Evolutionary conservation across 2,329 filamentous ascomycete genomes (phyloP).

Genomic region (Aspergillus felis): DNA sequence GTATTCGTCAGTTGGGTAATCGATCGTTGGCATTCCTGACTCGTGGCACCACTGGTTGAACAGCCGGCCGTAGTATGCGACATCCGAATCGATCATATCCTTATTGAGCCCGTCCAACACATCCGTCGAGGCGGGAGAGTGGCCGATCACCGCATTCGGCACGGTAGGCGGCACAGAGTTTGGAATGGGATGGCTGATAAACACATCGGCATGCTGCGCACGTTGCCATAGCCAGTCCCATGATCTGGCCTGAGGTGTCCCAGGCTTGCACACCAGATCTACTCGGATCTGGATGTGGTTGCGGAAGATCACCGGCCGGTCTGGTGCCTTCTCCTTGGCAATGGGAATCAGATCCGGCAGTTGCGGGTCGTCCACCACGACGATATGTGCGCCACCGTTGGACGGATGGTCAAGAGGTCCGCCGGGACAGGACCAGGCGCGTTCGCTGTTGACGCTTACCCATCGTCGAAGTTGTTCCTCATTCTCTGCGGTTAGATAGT

Average conservation of each 20-base stretch:
- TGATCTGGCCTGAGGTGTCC: conserved; percentile 66
- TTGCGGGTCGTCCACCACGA: conserved; percentile 79
- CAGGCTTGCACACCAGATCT: conserved; percentile 62
- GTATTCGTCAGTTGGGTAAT: conserved; percentile 57
- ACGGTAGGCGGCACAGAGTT: conserved; percentile 70
- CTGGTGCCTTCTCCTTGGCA: conserved; percentile 65
- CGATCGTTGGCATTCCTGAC: conserved; percentile 47
- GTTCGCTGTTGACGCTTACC: conserved; percentile 67
- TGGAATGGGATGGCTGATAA: conserved; percentile 76
- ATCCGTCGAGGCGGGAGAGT: conserved; percentile 77
- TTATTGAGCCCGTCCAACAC: conserved; percentile 84
- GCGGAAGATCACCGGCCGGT: conserved; percentile 74
- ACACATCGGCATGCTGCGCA: conserved; percentile 68
- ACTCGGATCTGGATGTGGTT: conserved; percentile 80
- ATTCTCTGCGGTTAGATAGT: conserved; percentile 60
- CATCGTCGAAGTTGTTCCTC: conserved; percentile 62
- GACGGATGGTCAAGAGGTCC: conserved; percentile 63
- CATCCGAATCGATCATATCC: conserved; percentile 64
- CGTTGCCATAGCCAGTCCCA: conserved; percentile 74
- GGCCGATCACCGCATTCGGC: conserved; percentile 62
- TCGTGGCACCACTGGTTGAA: conserved; percentile 62
- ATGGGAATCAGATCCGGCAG: conserved; percentile 76
- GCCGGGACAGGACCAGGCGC: conserved; percentile 67
- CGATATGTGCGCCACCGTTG: conserved; percentile 70
- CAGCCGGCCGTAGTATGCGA: conserved; percentile 68